A percentile compares a stretch with the other conserved stretches of the same genome.
These are phyloP conservation scores for Scytalidium lignicola DNA, from an alignment of 2,329 filamentous ascomycete genomes.

Conservation along the genomic window DNA sequence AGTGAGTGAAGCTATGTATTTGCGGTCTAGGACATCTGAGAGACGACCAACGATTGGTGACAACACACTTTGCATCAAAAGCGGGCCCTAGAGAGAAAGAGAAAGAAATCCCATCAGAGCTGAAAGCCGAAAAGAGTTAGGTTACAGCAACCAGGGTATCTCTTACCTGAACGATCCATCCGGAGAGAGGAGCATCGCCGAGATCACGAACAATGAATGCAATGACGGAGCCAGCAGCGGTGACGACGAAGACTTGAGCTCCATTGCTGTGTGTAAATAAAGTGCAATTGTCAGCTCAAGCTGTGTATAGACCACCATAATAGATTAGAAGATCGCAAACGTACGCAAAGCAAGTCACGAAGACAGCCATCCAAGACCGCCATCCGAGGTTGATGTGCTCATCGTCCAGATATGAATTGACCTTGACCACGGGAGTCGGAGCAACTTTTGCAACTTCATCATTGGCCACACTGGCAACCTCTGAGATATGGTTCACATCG, in stretches of 20 bases:
- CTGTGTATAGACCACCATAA: too few species aligned
- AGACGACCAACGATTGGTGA: conserved; percentile 49
- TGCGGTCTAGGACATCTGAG: conserved; percentile 50
- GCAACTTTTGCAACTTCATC: conserved; percentile 6
- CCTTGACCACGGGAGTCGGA: conserved; percentile 7
- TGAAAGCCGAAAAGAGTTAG: too few species aligned
- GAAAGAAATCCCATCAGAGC: too few species aligned
- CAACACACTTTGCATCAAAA: conserved; percentile 50
- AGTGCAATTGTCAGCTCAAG: too few species aligned
- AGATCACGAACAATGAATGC: conserved; percentile 49
- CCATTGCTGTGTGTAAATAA: conserved; percentile 31
- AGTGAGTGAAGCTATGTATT: conserved; percentile 43
- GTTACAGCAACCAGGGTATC: too few species aligned
- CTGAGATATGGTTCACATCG: background rate
- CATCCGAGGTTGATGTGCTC: conserved; percentile 43
- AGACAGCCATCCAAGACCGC: conserved; percentile 45
- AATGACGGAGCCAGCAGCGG: conserved; percentile 47
- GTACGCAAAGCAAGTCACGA: conserved; percentile 32
- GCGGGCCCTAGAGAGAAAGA: conserved; percentile 44
- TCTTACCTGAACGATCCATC: conserved; percentile 49
- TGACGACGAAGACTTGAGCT: conserved; percentile 48
- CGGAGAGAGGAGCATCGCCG: conserved; percentile 41
- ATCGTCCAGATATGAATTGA: conserved; percentile 19
- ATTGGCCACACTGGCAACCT: conserved; percentile 3
- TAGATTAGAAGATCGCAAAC: too few species aligned